These are phyloP conservation scores for Diaporthe caulivora DNA, from an alignment of 2,329 filamentous ascomycete genomes.

Conservation along the genomic window DNA sequence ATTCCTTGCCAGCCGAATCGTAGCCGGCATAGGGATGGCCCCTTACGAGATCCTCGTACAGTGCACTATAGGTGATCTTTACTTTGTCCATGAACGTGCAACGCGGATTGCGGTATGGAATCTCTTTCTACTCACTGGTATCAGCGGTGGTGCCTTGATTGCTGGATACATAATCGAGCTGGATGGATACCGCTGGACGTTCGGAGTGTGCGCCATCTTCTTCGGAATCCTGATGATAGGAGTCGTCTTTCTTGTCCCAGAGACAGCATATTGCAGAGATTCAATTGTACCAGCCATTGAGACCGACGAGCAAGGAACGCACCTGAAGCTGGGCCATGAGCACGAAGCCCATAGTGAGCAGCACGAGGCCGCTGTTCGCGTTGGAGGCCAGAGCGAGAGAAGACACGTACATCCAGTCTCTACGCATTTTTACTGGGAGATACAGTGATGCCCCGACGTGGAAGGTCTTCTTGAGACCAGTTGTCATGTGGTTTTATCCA, in stretches of 20 bases:
- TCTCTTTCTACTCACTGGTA: constrained; percentile 55
- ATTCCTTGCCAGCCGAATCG: constrained; percentile 60
- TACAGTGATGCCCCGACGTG: constrained; percentile 54
- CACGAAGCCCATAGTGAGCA: constrained; percentile 34
- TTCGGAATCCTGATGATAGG: constrained; percentile 57
- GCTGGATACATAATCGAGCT: constrained; percentile 55
- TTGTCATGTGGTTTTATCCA: constrained; percentile 63
- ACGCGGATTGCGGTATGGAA: constrained; percentile 57
- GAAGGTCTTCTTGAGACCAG: constrained; percentile 57
- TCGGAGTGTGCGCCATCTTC: constrained; percentile 61
- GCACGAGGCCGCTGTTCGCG: constrained; percentile 37
- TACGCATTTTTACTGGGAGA: constrained; percentile 51
- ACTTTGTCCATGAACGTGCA: constrained; percentile 60
- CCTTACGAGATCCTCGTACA: constrained; percentile 65
- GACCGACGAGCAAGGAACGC: constrained; percentile 23
- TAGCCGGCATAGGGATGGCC: constrained; percentile 62
- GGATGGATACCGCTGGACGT: constrained; percentile 58
- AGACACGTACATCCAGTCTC: constrained; percentile 50
- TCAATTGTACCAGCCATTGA: constrained; percentile 40
- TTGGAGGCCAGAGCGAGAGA: constrained; percentile 40
- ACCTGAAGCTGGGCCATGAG: constrained; percentile 43
- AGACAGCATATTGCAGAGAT: constrained; percentile 60
- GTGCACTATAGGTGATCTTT: constrained; percentile 61
- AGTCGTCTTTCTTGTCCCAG: constrained; percentile 62
- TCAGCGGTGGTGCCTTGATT: constrained; percentile 55